A percentile compares a stretch with the other conserved stretches of the same genome.
Evolutionary conservation across 768 basidiomycete species (phyloP).

Genomic region (Pulveroboletus sp.): DNA sequence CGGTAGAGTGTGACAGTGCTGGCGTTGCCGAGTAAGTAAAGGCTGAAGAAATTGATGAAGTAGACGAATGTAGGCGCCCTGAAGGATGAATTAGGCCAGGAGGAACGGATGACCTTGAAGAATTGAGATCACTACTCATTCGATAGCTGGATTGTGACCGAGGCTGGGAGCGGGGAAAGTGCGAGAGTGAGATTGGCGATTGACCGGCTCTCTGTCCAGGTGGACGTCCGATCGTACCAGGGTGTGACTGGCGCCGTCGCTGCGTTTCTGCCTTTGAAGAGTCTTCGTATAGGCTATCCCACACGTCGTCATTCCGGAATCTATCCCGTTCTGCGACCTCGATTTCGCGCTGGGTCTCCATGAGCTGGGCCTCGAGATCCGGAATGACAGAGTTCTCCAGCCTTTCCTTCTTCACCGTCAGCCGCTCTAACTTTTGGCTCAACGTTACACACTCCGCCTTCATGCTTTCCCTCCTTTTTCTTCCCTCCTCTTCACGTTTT

Average conservation of each 20-base stretch:
- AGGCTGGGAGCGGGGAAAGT: slow-evolving; percentile 25
- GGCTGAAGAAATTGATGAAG: slow-evolving; percentile 16
- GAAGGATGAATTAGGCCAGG: slow-evolving; percentile 13
- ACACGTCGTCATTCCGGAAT: slow-evolving; percentile 14
- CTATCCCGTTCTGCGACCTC: slow-evolving; percentile 35
- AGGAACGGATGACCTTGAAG: slow-evolving; percentile 12
- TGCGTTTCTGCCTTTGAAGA: slow-evolving; percentile 18
- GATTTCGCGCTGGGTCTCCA: slow-evolving; percentile 56
- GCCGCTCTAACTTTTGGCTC: slow-evolving; percentile 61
- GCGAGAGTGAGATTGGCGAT: slow-evolving; percentile 24
- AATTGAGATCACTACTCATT: slow-evolving; percentile 10
- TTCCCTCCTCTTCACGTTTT: slow-evolving; percentile 45
- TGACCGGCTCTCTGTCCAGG: slow-evolving; percentile 11
- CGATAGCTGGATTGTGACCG: slow-evolving; percentile 24
- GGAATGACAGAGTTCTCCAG: slow-evolving; percentile 53
- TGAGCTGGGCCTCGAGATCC: slow-evolving; percentile 66
- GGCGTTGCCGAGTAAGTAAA: slow-evolving; percentile 9
- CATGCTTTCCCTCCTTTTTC: slow-evolving; percentile 51
- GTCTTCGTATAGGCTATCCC: slow-evolving; percentile 14
- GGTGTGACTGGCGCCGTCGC: slow-evolving; percentile 24
- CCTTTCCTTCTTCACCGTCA: slow-evolving; percentile 61
- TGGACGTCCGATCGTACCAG: slow-evolving; percentile 28
- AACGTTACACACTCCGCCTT: slow-evolving; percentile 54
- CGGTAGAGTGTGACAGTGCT: slow-evolving; percentile 11
- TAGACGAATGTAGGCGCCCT: slow-evolving; percentile 9